These are phyloP conservation scores for Arthrocladium fulminans DNA, from an alignment of 2,329 filamentous ascomycete species.

Conservation along the genomic window DNA sequence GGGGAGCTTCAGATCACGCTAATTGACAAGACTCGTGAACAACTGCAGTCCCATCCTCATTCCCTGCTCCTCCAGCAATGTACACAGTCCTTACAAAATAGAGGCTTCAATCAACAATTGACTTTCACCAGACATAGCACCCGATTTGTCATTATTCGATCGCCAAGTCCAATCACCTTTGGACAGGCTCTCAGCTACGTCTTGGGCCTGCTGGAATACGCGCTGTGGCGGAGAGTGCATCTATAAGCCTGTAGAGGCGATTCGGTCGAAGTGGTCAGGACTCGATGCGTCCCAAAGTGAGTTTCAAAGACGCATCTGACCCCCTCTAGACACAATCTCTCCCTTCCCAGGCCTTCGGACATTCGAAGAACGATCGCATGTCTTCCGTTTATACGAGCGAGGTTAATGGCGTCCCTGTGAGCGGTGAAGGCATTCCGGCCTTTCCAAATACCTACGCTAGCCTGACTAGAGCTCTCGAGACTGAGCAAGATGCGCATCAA, in stretches of 20 bases:
- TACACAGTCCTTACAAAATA: not conserved
- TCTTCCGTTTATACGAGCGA: slow-evolving; percentile 5
- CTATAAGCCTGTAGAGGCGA: not conserved
- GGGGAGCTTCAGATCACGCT: slow-evolving; percentile 23
- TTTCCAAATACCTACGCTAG: not conserved
- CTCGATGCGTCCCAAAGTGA: slow-evolving; percentile 10
- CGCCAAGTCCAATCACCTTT: slow-evolving; percentile 18
- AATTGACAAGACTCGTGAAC: slow-evolving; percentile 11
- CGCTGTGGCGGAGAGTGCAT: slow-evolving; percentile 15
- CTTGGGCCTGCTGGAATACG: slow-evolving; percentile 18
- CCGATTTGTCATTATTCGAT: slow-evolving; percentile 18
- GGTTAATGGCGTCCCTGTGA: not conserved
- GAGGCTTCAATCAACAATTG: not conserved
- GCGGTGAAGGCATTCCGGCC: not conserved
- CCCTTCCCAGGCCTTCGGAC: not conserved
- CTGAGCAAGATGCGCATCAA: slow-evolving; percentile 20
- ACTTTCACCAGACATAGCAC: not conserved
- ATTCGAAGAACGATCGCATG: slow-evolving; percentile 1
- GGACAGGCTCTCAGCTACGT: slow-evolving; percentile 17
- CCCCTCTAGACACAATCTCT: slow-evolving; percentile 3
- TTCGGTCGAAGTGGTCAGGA: not conserved
- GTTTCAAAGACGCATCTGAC: slow-evolving; percentile 9
- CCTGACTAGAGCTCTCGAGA: slow-evolving; percentile 14
- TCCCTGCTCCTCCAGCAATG: slow-evolving; percentile 3
- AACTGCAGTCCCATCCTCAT: slow-evolving; percentile 2